Evolutionary conservation across 1,284 basidiomycete genomes (phyloP), one percentile per base, ranked within the genome.

Genomic region (Apiotrichum brassicae): DNA sequence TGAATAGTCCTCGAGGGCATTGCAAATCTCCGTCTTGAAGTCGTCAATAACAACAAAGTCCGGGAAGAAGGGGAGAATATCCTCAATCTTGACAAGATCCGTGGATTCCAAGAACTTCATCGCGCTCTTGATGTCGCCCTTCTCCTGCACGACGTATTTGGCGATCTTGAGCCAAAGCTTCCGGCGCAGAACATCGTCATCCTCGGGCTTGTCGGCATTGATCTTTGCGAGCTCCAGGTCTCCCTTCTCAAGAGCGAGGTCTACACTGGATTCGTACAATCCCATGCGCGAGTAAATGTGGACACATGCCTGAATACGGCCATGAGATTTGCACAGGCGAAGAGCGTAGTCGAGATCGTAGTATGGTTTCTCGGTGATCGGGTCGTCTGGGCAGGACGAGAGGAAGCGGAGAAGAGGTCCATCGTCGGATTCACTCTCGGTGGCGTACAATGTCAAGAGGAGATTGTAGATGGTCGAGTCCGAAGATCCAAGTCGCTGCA

Each of bases 1-100:
- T 32, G 90, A 89, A 68, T 98, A 98, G 4, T 86, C 85, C 70
- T 98, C 95, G 53, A 99, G 77, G 0, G 95, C 95, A 51, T 85
- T 84, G 57, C 94, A 95, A 60, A 98, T 98, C 74, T 98, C 93
- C 61, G 94, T 88, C 72, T 98, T 98, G 81, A 98, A 98, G 68
- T 97, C 93, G 70, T 98, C 95, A 61, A 99, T 97, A 57, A 98
- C 90, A 13, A 94, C 91, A 72, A 99, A 99, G 74, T 98, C 94
- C 3, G 95, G 94, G 82, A 99, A 98, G 82, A 97, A 98, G 3
- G 95, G 95, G 22, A 99, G 76, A 47, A 98, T 94, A 67, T 99
- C 95, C 71, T 99, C 95, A 58, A 99, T 94, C 73, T 97, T 94
- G 65, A 99, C 82, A 24, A 97, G 75, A 62, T 92, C 86, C 0